Conservation (phyloP, 169 alveolate genomes). For the Plasmodium relictum region DNA sequence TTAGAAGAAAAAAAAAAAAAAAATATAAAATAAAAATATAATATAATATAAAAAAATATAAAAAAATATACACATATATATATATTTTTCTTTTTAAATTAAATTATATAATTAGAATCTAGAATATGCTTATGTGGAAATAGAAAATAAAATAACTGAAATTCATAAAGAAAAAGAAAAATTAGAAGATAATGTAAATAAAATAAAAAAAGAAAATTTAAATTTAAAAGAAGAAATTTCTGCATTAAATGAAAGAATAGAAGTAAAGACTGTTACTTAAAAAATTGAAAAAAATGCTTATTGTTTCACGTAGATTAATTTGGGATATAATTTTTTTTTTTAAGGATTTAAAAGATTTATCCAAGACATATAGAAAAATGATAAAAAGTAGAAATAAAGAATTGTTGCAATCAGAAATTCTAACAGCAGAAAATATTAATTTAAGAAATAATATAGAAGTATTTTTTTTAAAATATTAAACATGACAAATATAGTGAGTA, state of each 20-base stretch:
- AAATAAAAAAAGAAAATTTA: constrained; percentile 45
- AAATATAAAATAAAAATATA: background rate
- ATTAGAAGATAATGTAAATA: constrained; percentile 25
- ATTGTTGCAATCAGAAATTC: constrained; percentile 31
- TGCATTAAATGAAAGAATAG: constrained; percentile 62
- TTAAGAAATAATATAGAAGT: constrained; percentile 60
- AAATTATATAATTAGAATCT: constrained; percentile 37
- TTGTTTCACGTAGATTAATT: background rate
- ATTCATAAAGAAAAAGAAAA: constrained; percentile 50
- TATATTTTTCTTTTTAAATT: constrained; percentile 1
- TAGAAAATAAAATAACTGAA: constrained; percentile 43
- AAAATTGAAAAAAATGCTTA: background rate
- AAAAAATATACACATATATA: background rate
- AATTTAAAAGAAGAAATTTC: constrained; percentile 48
- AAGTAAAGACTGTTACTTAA: constrained; percentile 13
- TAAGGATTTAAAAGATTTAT: constrained; percentile 54
- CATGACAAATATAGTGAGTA: background rate
- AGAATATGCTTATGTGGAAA: constrained; percentile 59
- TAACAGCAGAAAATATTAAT: constrained; percentile 46
- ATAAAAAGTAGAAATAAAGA: constrained; percentile 59
- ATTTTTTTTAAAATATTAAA: background rate
- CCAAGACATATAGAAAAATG: constrained; percentile 58
- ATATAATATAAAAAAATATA: background rate
- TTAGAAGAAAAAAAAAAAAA: background rate
- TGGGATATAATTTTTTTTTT: background rate